phyloP scores from a whole-genome alignment of 2,329 filamentous ascomycete species.

The Neoascochyta sp. region DNA sequence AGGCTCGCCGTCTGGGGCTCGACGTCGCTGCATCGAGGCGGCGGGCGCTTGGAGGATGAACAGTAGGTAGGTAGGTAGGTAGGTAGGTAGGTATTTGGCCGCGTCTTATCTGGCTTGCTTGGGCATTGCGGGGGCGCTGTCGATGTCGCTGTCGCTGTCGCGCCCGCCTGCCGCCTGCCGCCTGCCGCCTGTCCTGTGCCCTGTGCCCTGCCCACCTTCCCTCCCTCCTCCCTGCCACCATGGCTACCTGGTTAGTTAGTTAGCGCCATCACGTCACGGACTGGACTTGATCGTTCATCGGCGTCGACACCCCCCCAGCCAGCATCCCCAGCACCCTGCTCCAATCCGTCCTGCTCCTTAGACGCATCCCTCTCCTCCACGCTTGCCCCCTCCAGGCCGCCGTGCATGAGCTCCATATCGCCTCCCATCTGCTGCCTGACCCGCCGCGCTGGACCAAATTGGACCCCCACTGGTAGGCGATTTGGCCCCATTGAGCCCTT shows the following conservation, averaged over 20 bases:
- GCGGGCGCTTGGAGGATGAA: neutral
- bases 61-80: neutral
- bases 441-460: slow-evolving; percentile 5
- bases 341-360: slow-evolving; percentile 1
- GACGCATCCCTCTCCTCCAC: slow-evolving; percentile 1
- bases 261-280: slow-evolving; percentile 4
- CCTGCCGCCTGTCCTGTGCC: too few species aligned
- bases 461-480: slow-evolving; percentile 4
- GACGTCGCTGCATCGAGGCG: too few species aligned
- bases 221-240: too few species aligned
- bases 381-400: too few species aligned
- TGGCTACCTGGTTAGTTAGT: too few species aligned
- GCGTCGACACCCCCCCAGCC: slow-evolving; percentile 8
- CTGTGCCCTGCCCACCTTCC: too few species aligned
- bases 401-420: slow-evolving; percentile 2
- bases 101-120: too few species aligned
- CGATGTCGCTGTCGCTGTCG: too few species aligned
- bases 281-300: too few species aligned
- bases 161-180: too few species aligned
- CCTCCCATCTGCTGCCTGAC: slow-evolving; percentile 4
- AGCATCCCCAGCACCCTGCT: slow-evolving; percentile 1
- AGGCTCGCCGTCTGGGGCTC: too few species aligned
- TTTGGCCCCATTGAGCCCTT: slow-evolving; percentile 5
- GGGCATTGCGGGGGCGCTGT: too few species aligned
- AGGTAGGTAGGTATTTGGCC: neutral